Evolutionary conservation across 148 eudicot genomes (phyloP).

Genomic region (Simmondsia chinensis): DNA sequence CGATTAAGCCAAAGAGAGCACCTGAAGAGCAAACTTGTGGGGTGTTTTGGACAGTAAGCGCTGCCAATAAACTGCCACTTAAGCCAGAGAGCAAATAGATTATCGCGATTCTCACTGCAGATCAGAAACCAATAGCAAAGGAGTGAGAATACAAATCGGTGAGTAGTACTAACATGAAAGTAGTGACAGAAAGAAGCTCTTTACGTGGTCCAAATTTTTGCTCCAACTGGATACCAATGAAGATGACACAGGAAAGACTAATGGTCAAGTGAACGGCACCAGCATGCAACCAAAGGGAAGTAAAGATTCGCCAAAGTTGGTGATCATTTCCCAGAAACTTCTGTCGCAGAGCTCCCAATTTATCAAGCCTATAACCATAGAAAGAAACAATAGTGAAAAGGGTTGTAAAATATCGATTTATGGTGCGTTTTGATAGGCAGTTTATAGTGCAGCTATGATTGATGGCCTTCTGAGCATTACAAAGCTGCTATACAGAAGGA

Average conservation of each 20-base stretch:
- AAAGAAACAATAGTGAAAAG: not conserved
- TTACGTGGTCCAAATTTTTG: conserved; percentile 78
- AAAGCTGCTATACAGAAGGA: not conserved
- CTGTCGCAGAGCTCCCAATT: conserved; percentile 58
- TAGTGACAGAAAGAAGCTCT: not conserved
- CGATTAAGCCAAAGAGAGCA: conserved; percentile 77
- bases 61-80: conserved; percentile 41
- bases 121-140: not conserved
- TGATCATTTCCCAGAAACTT: conserved; percentile 20
- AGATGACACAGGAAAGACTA: conserved; percentile 40
- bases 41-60: conserved; percentile 49
- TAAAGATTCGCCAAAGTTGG: conserved; percentile 50
- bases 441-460: not conserved
- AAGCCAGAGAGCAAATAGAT: conserved; percentile 62
- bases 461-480: not conserved
- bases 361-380: conserved; percentile 35
- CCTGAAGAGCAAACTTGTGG: conserved; percentile 63
- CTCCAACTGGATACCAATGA: conserved; percentile 69
- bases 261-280: conserved; percentile 59
- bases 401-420: not conserved
- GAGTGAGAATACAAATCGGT: not conserved
- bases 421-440: not conserved
- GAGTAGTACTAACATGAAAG: not conserved
- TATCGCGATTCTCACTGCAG: conserved; percentile 64
- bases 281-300: conserved; percentile 56